Evolutionary conservation across 2,329 filamentous ascomycete species (phyloP), one percentile per base, ranked within the genome.

Genomic region (Colletotrichum acutatum): DNA sequence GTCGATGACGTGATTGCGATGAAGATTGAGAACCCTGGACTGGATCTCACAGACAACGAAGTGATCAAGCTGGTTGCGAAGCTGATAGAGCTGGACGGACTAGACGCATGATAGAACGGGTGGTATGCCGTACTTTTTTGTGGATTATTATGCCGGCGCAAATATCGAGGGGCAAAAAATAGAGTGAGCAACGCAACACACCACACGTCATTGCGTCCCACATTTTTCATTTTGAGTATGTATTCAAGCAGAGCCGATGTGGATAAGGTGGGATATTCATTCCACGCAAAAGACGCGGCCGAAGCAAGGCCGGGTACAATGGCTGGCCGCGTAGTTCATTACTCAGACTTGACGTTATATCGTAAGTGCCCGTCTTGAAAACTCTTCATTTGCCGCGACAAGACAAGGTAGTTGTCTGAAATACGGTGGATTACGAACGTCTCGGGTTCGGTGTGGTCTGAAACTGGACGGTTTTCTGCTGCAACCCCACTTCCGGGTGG

Each of bases 51-150:
- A 69, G 84, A 87, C 57, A 89, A 87, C 71, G 91, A 93, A 77
- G 91, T 98, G 30, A 93, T 98, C 72, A 90, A 88, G 78, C 84
- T 94, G 74, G 95, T 98, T 66, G 90, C 91, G 76, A 92, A 90
- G 83, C 86, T 98, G 83, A 93, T 98, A 77, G 94, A 98, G 83
- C 88, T 97, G 78, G 95, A 98, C 84, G 97, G 97, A 1, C 83
- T 97, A 83, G 95, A 97, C 86, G 87, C 87, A 71, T 91, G 56
- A 75, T 53, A 63, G 56, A 66, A 8, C 16, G 58, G 19, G 52
- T 26, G 56, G 34, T 37, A 26, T 34, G 32, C 32, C 11, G 11
- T 34, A 34, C 32, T 34, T 22, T 22, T 22, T 49, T 56, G 28
- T 59, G 66, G 37, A 22, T 32, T 49, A 26, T 34, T 42, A 42